phyloP scores from a whole-genome alignment of 768 basidiomycete species.

The Leccinum incarnatum region DNA sequence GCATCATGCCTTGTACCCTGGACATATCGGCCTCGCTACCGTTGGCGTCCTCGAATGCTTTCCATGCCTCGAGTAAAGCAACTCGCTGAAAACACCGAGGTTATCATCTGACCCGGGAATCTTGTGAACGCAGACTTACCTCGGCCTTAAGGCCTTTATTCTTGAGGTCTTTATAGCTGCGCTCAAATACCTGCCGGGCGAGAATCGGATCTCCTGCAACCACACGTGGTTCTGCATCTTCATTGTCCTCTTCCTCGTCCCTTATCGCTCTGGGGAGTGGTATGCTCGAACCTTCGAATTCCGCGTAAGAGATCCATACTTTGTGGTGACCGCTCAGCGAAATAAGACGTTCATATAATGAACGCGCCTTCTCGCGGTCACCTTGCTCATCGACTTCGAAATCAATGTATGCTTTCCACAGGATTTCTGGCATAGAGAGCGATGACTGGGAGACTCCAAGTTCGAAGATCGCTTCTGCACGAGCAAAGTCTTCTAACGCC shows the following conservation, averaged over 20 bases:
- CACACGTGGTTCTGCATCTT: constrained; percentile 50
- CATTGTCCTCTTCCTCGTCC: constrained; percentile 67
- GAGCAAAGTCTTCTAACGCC: constrained; percentile 80
- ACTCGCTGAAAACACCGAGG: constrained; percentile 59
- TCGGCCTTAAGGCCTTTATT: constrained; percentile 80
- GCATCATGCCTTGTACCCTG: constrained; percentile 92
- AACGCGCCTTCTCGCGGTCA: constrained; percentile 81
- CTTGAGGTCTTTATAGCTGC: constrained; percentile 87
- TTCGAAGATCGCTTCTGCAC: constrained; percentile 92
- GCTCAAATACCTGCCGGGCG: constrained; percentile 80
- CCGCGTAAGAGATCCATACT: constrained; percentile 94
- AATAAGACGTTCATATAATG: constrained; percentile 85
- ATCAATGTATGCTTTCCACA: constrained; percentile 96
- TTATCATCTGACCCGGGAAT: constrained; percentile 3
- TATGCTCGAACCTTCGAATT: constrained; percentile 83
- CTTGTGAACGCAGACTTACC: constrained; percentile 43
- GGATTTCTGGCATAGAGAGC: constrained; percentile 91
- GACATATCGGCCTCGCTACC: constrained; percentile 71
- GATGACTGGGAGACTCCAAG: constrained; percentile 80
- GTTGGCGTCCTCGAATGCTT: constrained; percentile 81
- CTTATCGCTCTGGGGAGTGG: constrained; percentile 60
- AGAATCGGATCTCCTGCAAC: constrained; percentile 65
- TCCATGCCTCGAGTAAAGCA: constrained; percentile 92
- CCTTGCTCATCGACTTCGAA: constrained; percentile 90
- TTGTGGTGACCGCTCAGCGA: constrained; percentile 89